Conservation (phyloP, 106 monocot species). For the Triglochin maritima region DNA sequence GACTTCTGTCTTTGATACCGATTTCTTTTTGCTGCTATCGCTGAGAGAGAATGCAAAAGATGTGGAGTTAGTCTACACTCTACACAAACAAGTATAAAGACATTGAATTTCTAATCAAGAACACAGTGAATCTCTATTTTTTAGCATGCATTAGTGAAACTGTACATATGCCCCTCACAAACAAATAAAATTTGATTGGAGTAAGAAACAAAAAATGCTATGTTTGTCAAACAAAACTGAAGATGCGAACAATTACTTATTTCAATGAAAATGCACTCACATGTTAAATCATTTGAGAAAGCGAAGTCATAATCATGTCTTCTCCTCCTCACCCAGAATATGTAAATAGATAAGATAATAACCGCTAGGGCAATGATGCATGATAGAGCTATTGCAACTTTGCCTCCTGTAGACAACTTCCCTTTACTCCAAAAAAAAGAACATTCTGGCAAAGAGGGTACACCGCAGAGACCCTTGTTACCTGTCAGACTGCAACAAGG, state of each 20-base stretch:
- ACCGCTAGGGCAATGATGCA: conserved; percentile 35
- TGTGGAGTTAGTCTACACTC: not conserved
- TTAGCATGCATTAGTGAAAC: not conserved
- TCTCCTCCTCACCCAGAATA: conserved; percentile 52
- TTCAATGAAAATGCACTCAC: conserved; percentile 32
- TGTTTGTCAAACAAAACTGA: too few relatives aligned
- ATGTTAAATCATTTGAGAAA: conserved; percentile 77
- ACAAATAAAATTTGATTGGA: not conserved
- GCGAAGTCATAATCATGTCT: conserved; percentile 91
- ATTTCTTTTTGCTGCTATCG: conserved; percentile 90
- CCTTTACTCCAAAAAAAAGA: conserved; percentile 80
- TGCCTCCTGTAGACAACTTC: conserved; percentile 55
- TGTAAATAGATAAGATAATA: conserved; percentile 40
- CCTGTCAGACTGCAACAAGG: conserved; percentile 58
- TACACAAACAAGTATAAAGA: too few relatives aligned
- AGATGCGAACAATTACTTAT: too few relatives aligned
- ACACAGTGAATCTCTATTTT: too few relatives aligned
- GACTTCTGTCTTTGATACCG: conserved; percentile 87
- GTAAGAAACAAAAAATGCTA: too few relatives aligned
- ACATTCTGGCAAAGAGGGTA: conserved; percentile 84
- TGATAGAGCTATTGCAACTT: conserved; percentile 67
- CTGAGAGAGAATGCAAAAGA: conserved; percentile 26
- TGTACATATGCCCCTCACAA: not conserved
- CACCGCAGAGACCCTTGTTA: conserved; percentile 94
- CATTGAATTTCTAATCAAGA: too few relatives aligned